These are phyloP conservation scores for Zarea fungicola DNA, from an alignment of 2,329 filamentous ascomycete species.

Conservation along the genomic window DNA sequence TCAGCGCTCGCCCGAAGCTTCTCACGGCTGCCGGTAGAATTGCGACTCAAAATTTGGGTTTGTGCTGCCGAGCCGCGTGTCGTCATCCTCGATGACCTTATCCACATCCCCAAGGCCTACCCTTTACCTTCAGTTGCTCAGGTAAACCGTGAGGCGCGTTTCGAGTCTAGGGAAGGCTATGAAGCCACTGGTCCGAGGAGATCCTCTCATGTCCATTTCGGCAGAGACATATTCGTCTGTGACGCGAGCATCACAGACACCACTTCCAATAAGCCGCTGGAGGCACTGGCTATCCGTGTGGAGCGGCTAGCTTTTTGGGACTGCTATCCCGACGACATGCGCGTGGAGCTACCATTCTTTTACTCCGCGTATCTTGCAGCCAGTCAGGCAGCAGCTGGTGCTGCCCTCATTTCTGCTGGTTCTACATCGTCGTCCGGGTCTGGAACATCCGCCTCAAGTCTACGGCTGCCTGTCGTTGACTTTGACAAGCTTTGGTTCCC, in stretches of 20 bases:
- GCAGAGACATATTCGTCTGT: constrained; percentile 33
- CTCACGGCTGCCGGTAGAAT: constrained; percentile 28
- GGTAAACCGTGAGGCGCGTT: constrained; percentile 30
- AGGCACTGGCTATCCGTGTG: constrained; percentile 28
- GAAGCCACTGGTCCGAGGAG: constrained; percentile 24
- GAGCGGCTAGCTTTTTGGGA: constrained; percentile 35
- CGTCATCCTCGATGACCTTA: constrained; percentile 31
- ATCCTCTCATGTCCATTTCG: constrained; percentile 33
- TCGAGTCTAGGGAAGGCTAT: constrained; percentile 30
- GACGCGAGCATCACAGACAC: constrained; percentile 32
- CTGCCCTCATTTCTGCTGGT: constrained; percentile 24
- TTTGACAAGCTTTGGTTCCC: constrained; percentile 36
- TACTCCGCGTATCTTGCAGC: constrained; percentile 32
- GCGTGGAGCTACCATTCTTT: constrained; percentile 27
- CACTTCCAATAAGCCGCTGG: constrained; percentile 26
- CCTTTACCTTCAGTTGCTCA: constrained; percentile 32
- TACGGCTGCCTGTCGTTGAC: constrained; percentile 20
- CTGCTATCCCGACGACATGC: constrained; percentile 34
- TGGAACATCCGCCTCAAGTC: neutral
- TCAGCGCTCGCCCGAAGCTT: constrained; percentile 19
- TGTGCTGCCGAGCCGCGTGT: constrained; percentile 32
- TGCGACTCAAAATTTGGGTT: constrained; percentile 34
- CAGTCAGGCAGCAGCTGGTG: constrained; percentile 22
- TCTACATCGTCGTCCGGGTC: neutral
- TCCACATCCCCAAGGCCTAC: constrained; percentile 25